These are phyloP conservation scores for Picea engelmannii DNA, from an alignment of 83 land plant genomes.

Conservation along the genomic window DNA sequence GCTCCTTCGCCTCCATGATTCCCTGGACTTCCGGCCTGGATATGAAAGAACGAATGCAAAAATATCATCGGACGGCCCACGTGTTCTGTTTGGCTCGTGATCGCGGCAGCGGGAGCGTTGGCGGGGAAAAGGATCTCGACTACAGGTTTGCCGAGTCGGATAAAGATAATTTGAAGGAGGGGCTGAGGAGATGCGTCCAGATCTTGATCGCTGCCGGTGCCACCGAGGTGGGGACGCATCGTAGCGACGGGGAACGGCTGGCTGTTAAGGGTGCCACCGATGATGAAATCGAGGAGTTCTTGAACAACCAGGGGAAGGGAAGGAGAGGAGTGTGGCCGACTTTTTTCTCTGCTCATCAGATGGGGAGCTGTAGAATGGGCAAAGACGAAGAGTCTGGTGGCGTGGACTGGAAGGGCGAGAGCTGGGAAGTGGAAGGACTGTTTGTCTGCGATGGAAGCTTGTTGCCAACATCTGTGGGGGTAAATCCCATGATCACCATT, in stretches of 20 bases:
- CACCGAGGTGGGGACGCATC: slow-evolving; percentile 51
- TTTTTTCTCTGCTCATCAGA: slow-evolving; percentile 68
- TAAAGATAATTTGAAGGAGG: slow-evolving; percentile 47
- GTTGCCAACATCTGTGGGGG: slow-evolving; percentile 64
- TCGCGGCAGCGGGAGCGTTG: slow-evolving; percentile 66
- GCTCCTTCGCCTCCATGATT: slow-evolving; percentile 20
- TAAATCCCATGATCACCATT: slow-evolving; percentile 85
- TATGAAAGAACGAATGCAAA: slow-evolving; percentile 71
- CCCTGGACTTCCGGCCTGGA: slow-evolving; percentile 62
- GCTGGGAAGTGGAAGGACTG: slow-evolving; percentile 69
- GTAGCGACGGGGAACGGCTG: slow-evolving; percentile 63
- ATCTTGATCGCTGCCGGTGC: slow-evolving; percentile 68
- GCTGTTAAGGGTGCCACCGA: slow-evolving; percentile 39
- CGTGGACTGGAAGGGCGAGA: slow-evolving; percentile 66
- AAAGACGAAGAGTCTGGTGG: slow-evolving; percentile 25
- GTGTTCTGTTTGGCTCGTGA: slow-evolving; percentile 67
- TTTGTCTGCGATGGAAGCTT: slow-evolving; percentile 74
- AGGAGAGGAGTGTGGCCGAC: slow-evolving; percentile 26
- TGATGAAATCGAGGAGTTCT: slow-evolving; percentile 50
- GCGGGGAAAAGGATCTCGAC: slow-evolving; percentile 30
- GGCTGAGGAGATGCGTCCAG: slow-evolving; percentile 37
- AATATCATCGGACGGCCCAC: slow-evolving; percentile 53
- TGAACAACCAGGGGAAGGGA: slow-evolving; percentile 39
- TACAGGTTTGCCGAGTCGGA: slow-evolving; percentile 39
- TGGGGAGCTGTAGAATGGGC: slow-evolving; percentile 85